These are phyloP conservation scores for Nicotiana undulata DNA, from an alignment of 257 asterid genomes.

Conservation along the genomic window DNA sequence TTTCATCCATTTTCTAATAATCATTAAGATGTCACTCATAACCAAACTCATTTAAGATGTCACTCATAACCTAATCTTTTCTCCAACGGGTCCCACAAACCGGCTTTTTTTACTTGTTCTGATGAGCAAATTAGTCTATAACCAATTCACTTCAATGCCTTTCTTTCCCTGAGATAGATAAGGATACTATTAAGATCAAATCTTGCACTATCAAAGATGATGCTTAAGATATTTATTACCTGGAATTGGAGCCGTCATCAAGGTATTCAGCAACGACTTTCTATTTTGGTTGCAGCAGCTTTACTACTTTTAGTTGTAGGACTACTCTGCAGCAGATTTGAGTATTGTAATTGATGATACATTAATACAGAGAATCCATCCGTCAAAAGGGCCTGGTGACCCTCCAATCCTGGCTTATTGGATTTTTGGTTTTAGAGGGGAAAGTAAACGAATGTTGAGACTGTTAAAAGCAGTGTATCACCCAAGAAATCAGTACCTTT, in stretches of 20 bases:
- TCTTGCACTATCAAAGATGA: not conserved
- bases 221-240: not conserved
- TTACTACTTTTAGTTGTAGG: not conserved
- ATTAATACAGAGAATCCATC: not conserved
- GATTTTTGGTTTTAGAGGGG: constrained; percentile 43
- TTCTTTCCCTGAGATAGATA: not conserved
- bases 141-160: not conserved
- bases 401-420: constrained; percentile 50
- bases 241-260: not conserved
- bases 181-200: not conserved
- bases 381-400: constrained; percentile 23
- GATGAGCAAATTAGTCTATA: not conserved
- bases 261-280: not conserved
- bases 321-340: not conserved
- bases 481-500: constrained; percentile 52
- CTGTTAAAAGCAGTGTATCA: constrained; percentile 38
- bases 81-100: not conserved
- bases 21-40: not conserved
- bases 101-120: not conserved
- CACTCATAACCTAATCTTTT: not conserved
- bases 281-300: not conserved
- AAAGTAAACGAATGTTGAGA: constrained; percentile 35
- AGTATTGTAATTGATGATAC: not conserved
- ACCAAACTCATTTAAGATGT: not conserved
- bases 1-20: not conserved